Evolutionary conservation across 2,329 filamentous ascomycete species (phyloP).

Genomic region (Proliferodiscus dingleyae): DNA sequence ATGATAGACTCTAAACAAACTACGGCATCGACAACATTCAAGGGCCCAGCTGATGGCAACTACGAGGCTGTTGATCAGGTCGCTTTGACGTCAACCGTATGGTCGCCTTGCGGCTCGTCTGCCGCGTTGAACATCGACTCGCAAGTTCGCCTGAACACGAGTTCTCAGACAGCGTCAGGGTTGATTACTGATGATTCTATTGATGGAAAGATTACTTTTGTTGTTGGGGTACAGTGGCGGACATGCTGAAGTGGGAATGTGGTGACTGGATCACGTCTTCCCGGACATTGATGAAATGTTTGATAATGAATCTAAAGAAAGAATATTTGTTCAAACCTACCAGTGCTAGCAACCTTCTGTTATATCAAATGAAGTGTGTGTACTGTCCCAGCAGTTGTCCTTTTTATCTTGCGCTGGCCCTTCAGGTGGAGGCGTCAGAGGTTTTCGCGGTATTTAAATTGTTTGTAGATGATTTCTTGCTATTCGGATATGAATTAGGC

Average conservation of each 20-base stretch:
- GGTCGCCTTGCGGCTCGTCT: constrained; percentile 18
- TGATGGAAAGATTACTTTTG: constrained; percentile 16
- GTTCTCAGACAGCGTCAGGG: constrained; percentile 3
- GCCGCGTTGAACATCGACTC: constrained; percentile 19
- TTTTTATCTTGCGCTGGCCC: no score
- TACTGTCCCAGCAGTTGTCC: no score
- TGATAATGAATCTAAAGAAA: no score
- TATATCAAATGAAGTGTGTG: no score
- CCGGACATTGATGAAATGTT: no score
- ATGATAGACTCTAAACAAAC: constrained; percentile 13
- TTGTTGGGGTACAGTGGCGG: constrained; percentile 18
- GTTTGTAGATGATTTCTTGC: no score
- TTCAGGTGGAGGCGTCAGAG: no score
- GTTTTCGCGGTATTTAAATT: no score
- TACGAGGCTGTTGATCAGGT: constrained; percentile 13
- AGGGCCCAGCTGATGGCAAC: constrained; percentile 11
- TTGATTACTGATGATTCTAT: constrained; percentile 17
- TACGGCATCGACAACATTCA: constrained; percentile 15
- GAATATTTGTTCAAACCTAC: no score
- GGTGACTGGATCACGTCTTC: no score
- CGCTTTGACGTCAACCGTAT: constrained; percentile 16
- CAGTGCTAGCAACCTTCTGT: no score
- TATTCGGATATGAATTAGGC: no score
- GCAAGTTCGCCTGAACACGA: constrained; percentile 13
- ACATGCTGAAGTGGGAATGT: constrained; percentile 6